Conservation (phyloP, 306 rosid genomes). For the Carpinus viminea region DNA sequence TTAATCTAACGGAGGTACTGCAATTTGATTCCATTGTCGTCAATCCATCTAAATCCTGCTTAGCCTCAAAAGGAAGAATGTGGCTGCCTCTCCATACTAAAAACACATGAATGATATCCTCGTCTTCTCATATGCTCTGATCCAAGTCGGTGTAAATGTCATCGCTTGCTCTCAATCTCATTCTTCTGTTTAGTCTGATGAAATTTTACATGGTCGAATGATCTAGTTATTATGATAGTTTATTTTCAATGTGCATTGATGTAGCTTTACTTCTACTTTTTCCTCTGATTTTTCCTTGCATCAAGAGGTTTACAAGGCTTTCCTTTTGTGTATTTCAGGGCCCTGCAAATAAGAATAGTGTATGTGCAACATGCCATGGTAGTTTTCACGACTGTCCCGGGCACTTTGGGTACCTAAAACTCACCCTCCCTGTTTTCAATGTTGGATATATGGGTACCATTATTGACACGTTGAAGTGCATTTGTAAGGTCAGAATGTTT, state of each 20-base stretch:
- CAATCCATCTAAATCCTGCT: not conserved
- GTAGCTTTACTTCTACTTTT: constrained; percentile 3
- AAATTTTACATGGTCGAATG: not conserved
- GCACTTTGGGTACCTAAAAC: constrained; percentile 74
- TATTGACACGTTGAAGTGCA: constrained; percentile 77
- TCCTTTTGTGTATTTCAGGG: constrained; percentile 52
- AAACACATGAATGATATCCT: not conserved
- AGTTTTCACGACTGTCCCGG: constrained; percentile 64
- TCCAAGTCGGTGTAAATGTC: not conserved
- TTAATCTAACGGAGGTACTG: not conserved
- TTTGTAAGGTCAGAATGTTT: constrained; percentile 69
- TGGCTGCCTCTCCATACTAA: not conserved
- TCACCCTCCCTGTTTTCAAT: constrained; percentile 75
- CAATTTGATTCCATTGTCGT: not conserved
- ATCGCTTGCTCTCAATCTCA: not conserved
- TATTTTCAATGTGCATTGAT: constrained; percentile 11
- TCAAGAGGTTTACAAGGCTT: constrained; percentile 14
- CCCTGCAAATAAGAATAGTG: constrained; percentile 57
- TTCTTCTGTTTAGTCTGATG: not conserved
- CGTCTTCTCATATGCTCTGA: not conserved
- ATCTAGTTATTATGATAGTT: not conserved
- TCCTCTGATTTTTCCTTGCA: constrained; percentile 2
- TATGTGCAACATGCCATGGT: constrained; percentile 79
- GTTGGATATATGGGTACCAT: constrained; percentile 60
- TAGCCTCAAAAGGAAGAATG: not conserved